These are phyloP conservation scores for Graphilbum fragrans DNA, from an alignment of 2,329 filamentous ascomycete species.

Conservation along the genomic window DNA sequence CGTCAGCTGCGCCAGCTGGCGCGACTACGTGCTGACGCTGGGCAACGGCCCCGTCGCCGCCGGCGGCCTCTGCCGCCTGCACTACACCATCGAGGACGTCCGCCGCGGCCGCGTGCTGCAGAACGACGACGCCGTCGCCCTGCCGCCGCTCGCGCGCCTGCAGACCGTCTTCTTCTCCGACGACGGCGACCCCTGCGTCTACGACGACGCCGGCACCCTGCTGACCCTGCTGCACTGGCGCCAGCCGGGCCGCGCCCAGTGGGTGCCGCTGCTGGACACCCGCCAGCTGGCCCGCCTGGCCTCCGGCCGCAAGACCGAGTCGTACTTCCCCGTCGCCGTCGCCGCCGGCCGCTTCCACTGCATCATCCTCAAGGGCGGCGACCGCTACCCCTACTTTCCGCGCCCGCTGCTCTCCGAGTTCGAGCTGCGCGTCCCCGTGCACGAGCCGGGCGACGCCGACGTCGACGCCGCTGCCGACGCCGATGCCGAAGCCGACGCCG, in stretches of 20 bases:
- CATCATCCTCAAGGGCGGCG: constrained; percentile 94
- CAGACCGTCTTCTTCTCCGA: constrained; percentile 87
- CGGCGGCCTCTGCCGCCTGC: constrained; percentile 64
- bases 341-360: constrained; percentile 90
- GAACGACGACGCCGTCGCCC: constrained; percentile 80
- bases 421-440: constrained; percentile 75
- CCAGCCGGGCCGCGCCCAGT: constrained; percentile 68
- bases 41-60: constrained; percentile 79
- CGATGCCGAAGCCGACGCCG: constrained; percentile 14
- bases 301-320: constrained; percentile 74
- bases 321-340: constrained; percentile 91
- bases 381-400: constrained; percentile 87
- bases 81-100: constrained; percentile 91
- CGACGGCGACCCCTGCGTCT: constrained; percentile 89
- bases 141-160: constrained; percentile 61
- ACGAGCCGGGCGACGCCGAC: constrained; percentile 26
- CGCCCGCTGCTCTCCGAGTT: constrained; percentile 86
- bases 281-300: constrained; percentile 70
- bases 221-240: constrained; percentile 88
- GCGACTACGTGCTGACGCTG: constrained; percentile 91
- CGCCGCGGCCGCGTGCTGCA: constrained; percentile 91
- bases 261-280: constrained; percentile 89
- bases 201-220: constrained; percentile 83
- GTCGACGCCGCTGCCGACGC: constrained; percentile 17
- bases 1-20: constrained; percentile 87